Conservation (phyloP, 2,329 filamentous ascomycete genomes). For the Hawksworthiomyces lignivorus region DNA sequence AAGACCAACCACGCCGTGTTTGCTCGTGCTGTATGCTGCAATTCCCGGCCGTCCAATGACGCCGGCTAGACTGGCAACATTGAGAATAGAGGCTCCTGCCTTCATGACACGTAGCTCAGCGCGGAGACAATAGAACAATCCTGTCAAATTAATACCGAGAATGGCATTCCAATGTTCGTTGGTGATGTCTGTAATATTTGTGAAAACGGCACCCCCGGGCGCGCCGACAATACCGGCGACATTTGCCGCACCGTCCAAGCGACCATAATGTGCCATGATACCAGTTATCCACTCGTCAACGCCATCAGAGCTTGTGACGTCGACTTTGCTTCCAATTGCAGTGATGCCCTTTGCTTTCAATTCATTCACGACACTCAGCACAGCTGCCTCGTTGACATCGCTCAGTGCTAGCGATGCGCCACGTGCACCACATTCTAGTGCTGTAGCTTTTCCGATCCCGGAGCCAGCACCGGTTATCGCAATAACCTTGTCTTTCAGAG, state of each 20-base stretch:
- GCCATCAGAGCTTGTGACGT: slow-evolving; percentile 17
- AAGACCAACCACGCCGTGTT: slow-evolving; percentile 24
- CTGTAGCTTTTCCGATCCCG: slow-evolving; percentile 39
- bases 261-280: slow-evolving; percentile 40
- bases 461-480: slow-evolving; percentile 21
- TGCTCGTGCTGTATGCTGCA: slow-evolving; percentile 30
- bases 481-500: slow-evolving; percentile 4
- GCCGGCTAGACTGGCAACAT: slow-evolving; percentile 11
- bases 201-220: slow-evolving; percentile 27
- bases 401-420: slow-evolving; percentile 37
- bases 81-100: slow-evolving; percentile 23
- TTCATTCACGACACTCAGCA: slow-evolving; percentile 16
- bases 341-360: neutral
- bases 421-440: slow-evolving; percentile 29
- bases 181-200: slow-evolving; percentile 32
- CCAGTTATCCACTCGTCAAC: slow-evolving; percentile 43
- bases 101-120: slow-evolving; percentile 10
- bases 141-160: slow-evolving; percentile 40
- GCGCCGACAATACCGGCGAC: slow-evolving; percentile 40
- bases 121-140: slow-evolving; percentile 43
- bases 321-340: neutral
- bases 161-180: slow-evolving; percentile 42
- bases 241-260: slow-evolving; percentile 47
- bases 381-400: slow-evolving; percentile 30
- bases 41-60: slow-evolving; percentile 25